Evolutionary conservation across 169 alveolate species (phyloP).

Genomic region (Toxoplasma gondii): DNA sequence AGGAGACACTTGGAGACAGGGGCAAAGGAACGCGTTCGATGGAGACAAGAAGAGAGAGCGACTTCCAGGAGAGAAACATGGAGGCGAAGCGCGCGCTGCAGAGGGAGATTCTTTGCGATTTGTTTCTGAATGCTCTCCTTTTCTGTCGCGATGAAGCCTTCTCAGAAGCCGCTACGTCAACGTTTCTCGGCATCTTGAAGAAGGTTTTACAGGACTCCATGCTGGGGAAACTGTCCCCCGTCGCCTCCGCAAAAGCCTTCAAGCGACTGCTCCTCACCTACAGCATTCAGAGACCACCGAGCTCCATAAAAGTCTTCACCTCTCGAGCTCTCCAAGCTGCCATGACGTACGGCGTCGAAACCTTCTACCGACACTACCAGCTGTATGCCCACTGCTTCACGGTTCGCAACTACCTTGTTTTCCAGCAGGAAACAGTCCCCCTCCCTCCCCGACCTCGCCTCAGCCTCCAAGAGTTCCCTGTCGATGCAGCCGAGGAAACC

Average conservation of each 20-base stretch:
- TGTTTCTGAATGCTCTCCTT: slow-evolving; percentile 24
- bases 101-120: slow-evolving; percentile 9
- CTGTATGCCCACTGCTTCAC: slow-evolving; percentile 25
- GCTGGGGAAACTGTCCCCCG: neutral
- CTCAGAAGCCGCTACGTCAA: slow-evolving; percentile 38
- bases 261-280: slow-evolving; percentile 36
- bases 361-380: slow-evolving; percentile 38
- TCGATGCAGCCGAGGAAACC: too few species aligned
- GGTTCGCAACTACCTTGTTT: neutral
- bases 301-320: slow-evolving; percentile 40
- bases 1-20: too few species aligned
- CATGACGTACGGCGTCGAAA: neutral
- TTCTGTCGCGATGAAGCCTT: slow-evolving; percentile 23
- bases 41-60: neutral
- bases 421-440: neutral
- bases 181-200: slow-evolving; percentile 42
- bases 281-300: slow-evolving; percentile 50
- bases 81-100: neutral
- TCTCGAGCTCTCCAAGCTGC: slow-evolving; percentile 16
- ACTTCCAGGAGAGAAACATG: neutral
- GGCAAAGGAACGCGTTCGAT: neutral
- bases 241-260: neutral
- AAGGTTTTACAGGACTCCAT: slow-evolving; percentile 1
- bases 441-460: neutral
- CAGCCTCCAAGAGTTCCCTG: neutral